Conservation (phyloP, 176 grass and related monocot genomes). For the Oryza nivara region DNA sequence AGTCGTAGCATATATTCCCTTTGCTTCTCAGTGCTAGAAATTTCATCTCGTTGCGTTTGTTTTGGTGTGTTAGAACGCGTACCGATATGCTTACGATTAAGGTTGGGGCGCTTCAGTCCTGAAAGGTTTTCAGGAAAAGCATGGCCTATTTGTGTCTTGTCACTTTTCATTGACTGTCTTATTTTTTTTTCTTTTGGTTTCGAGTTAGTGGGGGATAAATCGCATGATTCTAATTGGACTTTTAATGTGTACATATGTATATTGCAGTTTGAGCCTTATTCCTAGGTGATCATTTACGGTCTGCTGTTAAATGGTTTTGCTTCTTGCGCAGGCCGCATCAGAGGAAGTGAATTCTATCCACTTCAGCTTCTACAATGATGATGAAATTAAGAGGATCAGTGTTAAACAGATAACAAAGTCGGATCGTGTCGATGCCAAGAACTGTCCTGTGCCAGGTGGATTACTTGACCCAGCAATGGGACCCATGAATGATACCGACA, state of each 20-base stretch:
- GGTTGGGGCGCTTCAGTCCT: too few relatives aligned
- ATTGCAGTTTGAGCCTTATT: background rate
- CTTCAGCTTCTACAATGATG: conserved; percentile 73
- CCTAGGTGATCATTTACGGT: background rate
- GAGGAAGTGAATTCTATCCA: conserved; percentile 71
- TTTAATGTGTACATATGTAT: background rate
- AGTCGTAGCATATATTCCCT: background rate
- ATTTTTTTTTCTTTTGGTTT: background rate
- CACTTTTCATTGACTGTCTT: background rate
- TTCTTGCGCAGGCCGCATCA: conserved; percentile 60
- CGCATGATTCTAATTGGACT: background rate
- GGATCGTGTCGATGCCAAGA: conserved; percentile 68
- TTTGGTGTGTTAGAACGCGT: too few relatives aligned
- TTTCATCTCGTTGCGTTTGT: too few relatives aligned
- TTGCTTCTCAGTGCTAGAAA: background rate
- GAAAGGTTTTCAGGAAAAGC: background rate
- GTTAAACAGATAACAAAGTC: conserved; percentile 73
- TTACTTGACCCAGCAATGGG: conserved; percentile 88
- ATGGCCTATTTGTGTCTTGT: background rate
- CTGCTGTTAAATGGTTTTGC: conserved; percentile 9
- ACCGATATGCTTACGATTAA: background rate
- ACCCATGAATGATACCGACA: conserved; percentile 61
- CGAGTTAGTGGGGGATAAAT: background rate
- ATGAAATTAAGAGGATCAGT: conserved; percentile 68
- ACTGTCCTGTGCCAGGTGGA: conserved; percentile 65